Evolutionary conservation across 2,329 filamentous ascomycete species (phyloP).

Genomic region (Penicillium capsulatum): DNA sequence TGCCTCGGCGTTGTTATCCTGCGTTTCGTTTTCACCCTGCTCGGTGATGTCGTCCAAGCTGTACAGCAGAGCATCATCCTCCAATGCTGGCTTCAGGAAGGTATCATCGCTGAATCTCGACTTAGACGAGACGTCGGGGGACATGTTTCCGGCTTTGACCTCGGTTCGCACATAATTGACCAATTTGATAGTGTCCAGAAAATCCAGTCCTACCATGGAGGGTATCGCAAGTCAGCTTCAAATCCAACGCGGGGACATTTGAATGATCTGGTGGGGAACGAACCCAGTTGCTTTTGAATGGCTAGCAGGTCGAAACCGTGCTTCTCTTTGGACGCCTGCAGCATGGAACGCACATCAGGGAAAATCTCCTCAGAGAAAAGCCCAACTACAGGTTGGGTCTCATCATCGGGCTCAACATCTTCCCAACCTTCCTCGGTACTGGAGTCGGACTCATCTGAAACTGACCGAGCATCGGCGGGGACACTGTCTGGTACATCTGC

Average conservation of each 20-base stretch:
- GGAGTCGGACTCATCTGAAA: constrained; percentile 45
- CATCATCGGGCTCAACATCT: constrained; percentile 59
- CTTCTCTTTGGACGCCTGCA: constrained; percentile 63
- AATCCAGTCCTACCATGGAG: constrained; percentile 56
- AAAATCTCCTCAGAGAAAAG: constrained; percentile 66
- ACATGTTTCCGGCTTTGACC: constrained; percentile 43
- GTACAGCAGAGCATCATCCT: constrained; percentile 86
- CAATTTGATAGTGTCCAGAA: constrained; percentile 68
- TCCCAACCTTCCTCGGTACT: constrained; percentile 54
- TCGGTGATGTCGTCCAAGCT: constrained; percentile 72
- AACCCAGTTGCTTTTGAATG: constrained; percentile 51
- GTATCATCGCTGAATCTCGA: constrained; percentile 69
- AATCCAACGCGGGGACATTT: background rate
- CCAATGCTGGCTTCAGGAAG: constrained; percentile 76
- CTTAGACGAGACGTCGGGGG: constrained; percentile 56
- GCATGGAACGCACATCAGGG: constrained; percentile 60
- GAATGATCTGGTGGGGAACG: constrained; percentile 22
- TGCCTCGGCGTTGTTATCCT: constrained; percentile 40
- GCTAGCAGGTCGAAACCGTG: constrained; percentile 64
- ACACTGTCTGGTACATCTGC: constrained; percentile 20
- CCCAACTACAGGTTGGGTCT: constrained; percentile 61
- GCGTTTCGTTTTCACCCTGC: constrained; percentile 25
- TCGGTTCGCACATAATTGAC: constrained; percentile 62
- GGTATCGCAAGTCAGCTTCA: constrained; percentile 1
- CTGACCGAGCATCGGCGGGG: constrained; percentile 22